Evolutionary conservation across 2,329 filamentous ascomycete genomes (phyloP).

Genomic region (Elsinoe australis): DNA sequence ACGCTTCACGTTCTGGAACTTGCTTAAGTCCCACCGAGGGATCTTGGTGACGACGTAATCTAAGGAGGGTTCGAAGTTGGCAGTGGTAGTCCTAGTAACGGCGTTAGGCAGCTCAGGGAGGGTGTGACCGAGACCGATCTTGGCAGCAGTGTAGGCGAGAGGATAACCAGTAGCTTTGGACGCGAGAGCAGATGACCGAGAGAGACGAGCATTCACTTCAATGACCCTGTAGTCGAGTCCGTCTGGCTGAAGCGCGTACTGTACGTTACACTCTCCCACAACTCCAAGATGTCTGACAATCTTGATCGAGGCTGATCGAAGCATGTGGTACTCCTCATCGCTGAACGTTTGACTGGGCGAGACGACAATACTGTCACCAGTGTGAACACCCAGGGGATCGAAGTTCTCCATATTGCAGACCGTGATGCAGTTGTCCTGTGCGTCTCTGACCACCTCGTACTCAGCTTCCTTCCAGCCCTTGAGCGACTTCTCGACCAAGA

Average conservation of each 20-base stretch:
- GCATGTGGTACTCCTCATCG: constrained; percentile 99
- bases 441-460: constrained; percentile 96
- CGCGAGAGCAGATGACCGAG: constrained; percentile 89
- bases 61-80: constrained; percentile 95
- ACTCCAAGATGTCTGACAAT: constrained; percentile 95
- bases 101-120: constrained; percentile 94
- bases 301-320: constrained; percentile 94
- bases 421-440: constrained; percentile 96
- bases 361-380: constrained; percentile 96
- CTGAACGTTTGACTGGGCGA: constrained; percentile 94
- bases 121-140: constrained; percentile 93
- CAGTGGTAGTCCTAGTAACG: constrained; percentile 96
- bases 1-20: constrained; percentile 98
- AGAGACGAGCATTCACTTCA: constrained; percentile 97
- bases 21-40: constrained; percentile 93
- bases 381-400: constrained; percentile 93
- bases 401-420: constrained; percentile 99
- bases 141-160: constrained; percentile 92
- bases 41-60: constrained; percentile 99
- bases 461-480: constrained; percentile 99
- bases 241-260: constrained; percentile 94
- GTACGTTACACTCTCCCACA: constrained; percentile 96
- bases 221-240: constrained; percentile 97
- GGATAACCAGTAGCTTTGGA: constrained; percentile 98
- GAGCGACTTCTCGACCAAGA: constrained; percentile 94